Percentiles rank a stretch among this genome's conserved stretches.
phyloP scores from a whole-genome alignment of 345 rosid species.

The Angophora floribunda region DNA sequence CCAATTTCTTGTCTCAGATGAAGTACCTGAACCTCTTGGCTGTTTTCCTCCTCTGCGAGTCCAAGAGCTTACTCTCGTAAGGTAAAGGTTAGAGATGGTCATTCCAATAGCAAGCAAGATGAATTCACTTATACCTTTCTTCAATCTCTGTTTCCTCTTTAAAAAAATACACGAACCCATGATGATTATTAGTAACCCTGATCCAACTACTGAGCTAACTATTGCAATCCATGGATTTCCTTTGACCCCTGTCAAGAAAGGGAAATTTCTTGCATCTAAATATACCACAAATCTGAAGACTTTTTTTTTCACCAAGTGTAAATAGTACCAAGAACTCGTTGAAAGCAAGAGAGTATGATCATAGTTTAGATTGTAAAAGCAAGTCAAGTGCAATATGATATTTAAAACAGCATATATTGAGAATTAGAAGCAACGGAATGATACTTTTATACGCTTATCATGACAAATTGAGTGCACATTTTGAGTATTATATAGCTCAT shows the following conservation, averaged over 20 bases:
- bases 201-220: neutral
- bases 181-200: neutral
- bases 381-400: neutral
- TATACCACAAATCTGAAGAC: neutral
- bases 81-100: neutral
- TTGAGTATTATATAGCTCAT: neutral
- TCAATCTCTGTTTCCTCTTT: neutral
- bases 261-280: neutral
- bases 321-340: neutral
- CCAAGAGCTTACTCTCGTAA: neutral
- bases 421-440: neutral
- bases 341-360: neutral
- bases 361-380: neutral
- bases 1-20: neutral
- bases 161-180: neutral
- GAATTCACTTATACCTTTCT: neutral
- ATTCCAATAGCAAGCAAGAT: neutral
- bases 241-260: neutral
- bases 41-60: neutral
- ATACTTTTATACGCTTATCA: neutral
- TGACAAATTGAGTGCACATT: too few species aligned
- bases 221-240: neutral
- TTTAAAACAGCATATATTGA: neutral
- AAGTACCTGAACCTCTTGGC: slow-evolving; percentile 10
- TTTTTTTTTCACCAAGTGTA: neutral